Percentiles rank a stretch among this genome's conserved stretches.
These are phyloP conservation scores for Priceomyces fermenticarens DNA, from an alignment of 805 yeast species.

Conservation along the genomic window DNA sequence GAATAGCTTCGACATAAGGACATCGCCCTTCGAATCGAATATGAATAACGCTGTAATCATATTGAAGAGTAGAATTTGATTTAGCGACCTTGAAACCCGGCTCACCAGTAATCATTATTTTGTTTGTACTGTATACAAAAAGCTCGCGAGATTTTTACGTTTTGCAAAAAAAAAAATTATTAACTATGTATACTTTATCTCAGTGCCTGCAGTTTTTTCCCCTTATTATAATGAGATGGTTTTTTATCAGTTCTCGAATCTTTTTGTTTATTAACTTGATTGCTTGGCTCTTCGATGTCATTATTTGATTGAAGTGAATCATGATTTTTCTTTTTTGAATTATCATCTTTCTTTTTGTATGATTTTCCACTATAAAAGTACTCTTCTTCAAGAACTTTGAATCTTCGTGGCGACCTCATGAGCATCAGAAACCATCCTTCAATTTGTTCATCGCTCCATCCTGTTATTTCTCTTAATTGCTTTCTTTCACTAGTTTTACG, in stretches of 20 bases:
- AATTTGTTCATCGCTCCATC: slow-evolving; percentile 86
- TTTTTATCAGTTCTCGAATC: too few relatives aligned
- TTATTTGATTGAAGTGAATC: not conserved
- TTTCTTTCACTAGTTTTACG: slow-evolving; percentile 54
- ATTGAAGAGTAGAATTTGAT: too few relatives aligned
- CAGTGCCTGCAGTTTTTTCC: too few relatives aligned
- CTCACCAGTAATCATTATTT: too few relatives aligned
- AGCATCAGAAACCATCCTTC: slow-evolving; percentile 92
- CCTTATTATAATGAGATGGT: too few relatives aligned
- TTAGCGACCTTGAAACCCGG: too few relatives aligned
- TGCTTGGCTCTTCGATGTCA: not conserved
- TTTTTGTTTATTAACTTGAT: not conserved
- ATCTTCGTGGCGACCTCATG: slow-evolving; percentile 60
- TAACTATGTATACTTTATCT: too few relatives aligned
- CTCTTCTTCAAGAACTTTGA: slow-evolving; percentile 59
- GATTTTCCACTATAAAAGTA: slow-evolving; percentile 38
- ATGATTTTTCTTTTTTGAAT: slow-evolving; percentile 1
- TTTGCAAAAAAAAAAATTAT: too few relatives aligned
- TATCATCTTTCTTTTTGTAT: slow-evolving; percentile 8
- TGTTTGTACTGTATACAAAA: too few relatives aligned
- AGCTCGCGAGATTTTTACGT: too few relatives aligned
- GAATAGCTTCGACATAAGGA: slow-evolving; percentile 69
- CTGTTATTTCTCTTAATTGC: slow-evolving; percentile 48
- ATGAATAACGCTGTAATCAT: slow-evolving; percentile 87
- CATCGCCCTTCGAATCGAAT: slow-evolving; percentile 78